Base-by-base conservation (phyloP, 306 rosid species). In the Quercus suber region DNA sequence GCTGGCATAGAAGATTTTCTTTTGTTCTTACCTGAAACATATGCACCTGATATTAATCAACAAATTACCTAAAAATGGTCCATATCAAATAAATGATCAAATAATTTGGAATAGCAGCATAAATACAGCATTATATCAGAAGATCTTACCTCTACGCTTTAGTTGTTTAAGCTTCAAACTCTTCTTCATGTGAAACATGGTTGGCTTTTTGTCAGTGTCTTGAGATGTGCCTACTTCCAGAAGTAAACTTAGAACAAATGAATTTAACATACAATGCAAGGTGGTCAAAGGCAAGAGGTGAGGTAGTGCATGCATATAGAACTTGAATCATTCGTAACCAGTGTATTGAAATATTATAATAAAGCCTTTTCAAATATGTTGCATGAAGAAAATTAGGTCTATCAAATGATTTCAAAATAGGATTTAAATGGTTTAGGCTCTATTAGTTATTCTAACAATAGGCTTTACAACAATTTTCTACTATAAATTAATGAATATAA, bases 131-230 rank as follows among this genome's bases (percentile, higher is more conserved):
- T n/a, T 52, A 2, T 14, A 76, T 49, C n/a, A 41, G 12, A 41
- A 55, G 25, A 21, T 45, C 27, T 80, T 80, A 87, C 97, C 92
- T 84, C 80, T 89, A 58, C 74, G 78, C 84, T 88, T 90, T n/a
- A 87, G 79, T 57, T 86, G 85, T 77, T 84, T 92, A 59, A 92
- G 67, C 83, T 85, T 92, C 80, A 92, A 11, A 28, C 77, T 60
- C 90, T 86, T 90, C 89, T 89, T 92, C 88, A 90, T 52, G 75
- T 78, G 82, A 79, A 90, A 64, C 71, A 81, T 79, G 20, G n/a
- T 71, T 4, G 83, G 78, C 61, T 77, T 51, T 63, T 10, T 80
- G 74, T 55, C 51, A 45, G 35, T 64, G 71, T 73, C 86, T 69
- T 76, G 76, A 72, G 81, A 58, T 51, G 82, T 80, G 69, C 85